Base-by-base conservation (phyloP, 352 stramenopile genomes). In the Globisporangium uncinulatum region DNA sequence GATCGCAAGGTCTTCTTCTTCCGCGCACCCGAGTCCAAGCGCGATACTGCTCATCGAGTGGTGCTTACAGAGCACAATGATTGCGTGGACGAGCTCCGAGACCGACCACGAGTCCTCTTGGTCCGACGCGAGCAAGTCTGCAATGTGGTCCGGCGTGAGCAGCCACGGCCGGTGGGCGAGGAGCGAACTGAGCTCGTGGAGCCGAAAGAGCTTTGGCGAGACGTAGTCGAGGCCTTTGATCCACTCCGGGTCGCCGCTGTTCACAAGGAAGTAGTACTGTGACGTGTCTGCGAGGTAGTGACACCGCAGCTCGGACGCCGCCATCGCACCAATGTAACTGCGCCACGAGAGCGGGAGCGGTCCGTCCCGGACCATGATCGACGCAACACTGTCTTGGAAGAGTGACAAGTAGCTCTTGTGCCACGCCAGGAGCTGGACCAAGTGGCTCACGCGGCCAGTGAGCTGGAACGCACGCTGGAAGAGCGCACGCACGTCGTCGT, bases 241-340 rank as follows among this genome's bases (percentile, higher is more conserved):
- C 86, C 86, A 95, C 65, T 86, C 73, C 36, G 71, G 67, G 37
- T 90, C 79, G 15, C 85, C 86, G 48, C 76, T 80, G 56, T 92
- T 92, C 1, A 92, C 79, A 5, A 95, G 62, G 56, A 95, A 95
- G 51, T 92, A 81, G 65, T 91, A 84, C 65, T 94, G 82, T 44
- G 92, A 70, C 32, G 92, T 61, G 52, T 91, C 83, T 0, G 81
- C 76, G 17, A 92, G 57, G 62, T 95, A 95, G 59, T 92, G 70
- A 45, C 86, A 95, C 2, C 83, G 70, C 47, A 92, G 65, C 58
- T 93, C 82, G 7, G 82, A 78, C 21, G 80, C 64, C 9, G 83
- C 86, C 82, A 95, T 93, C 17, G 91, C 71, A 7, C 79, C 83
- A 56, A 95, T 90, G 66, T 94, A 95, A 59, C 69, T 89, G 14